Conservation (phyloP, 306 rosid species). For the Bauhinia variegata region DNA sequence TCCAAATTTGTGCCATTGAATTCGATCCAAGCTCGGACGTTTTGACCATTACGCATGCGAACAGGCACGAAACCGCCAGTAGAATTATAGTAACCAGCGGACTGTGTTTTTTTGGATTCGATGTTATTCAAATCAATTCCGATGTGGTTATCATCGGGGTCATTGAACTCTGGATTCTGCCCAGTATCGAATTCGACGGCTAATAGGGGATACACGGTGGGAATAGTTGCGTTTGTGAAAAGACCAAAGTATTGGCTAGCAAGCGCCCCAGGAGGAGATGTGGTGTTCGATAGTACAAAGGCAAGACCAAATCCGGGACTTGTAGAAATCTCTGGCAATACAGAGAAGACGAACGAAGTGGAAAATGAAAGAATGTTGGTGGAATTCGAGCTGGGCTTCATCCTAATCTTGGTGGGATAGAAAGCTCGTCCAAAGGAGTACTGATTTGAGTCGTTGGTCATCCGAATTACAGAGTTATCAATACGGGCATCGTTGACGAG, state of each 20-base stretch:
- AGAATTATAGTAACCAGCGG: conserved; percentile 73
- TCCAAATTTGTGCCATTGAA: conserved; percentile 54
- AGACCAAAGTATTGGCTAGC: conserved; percentile 88
- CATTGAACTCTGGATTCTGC: conserved; percentile 76
- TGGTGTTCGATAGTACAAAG: conserved; percentile 67
- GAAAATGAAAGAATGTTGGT: conserved; percentile 62
- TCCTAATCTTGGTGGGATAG: conserved; percentile 45
- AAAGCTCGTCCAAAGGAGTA: conserved; percentile 69
- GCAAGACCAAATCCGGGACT: conserved; percentile 89
- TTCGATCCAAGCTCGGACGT: conserved; percentile 80
- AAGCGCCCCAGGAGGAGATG: conserved; percentile 71
- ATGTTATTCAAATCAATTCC: conserved; percentile 74
- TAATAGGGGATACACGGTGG: conserved; percentile 55
- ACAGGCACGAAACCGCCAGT: conserved; percentile 57
- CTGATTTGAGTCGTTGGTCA: conserved; percentile 72
- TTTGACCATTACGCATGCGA: conserved; percentile 64
- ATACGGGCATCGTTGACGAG: conserved; percentile 66
- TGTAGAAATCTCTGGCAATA: conserved; percentile 56
- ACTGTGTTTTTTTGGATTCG: neutral
- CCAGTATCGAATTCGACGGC: conserved; percentile 92
- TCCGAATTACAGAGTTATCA: conserved; percentile 62
- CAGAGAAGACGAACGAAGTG: conserved; percentile 81
- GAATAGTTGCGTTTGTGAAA: conserved; percentile 59
- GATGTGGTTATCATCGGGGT: conserved; percentile 71
- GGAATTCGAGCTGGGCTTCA: conserved; percentile 40